Evolutionary conservation across 768 basidiomycete species (phyloP).

Genomic region (Brasilioporus rufonigricans): DNA sequence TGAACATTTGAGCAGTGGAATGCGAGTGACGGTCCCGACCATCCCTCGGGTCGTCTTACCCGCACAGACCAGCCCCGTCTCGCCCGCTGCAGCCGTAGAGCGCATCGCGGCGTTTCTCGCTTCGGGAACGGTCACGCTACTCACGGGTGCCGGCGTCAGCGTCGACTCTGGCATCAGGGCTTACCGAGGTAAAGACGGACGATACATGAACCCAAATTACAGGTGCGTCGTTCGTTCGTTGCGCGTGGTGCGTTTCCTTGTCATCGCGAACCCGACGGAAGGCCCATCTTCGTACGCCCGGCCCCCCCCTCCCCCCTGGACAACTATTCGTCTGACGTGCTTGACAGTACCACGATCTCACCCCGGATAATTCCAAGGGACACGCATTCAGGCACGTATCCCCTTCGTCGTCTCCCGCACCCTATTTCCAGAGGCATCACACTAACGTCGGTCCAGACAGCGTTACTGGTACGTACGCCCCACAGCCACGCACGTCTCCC

Average conservation of each 20-base stretch:
- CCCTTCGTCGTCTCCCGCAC: background rate
- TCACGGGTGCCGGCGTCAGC: constrained; percentile 93
- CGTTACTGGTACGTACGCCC: constrained; percentile 66
- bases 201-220: constrained; percentile 90
- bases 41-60: constrained; percentile 57
- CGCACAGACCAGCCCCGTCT: constrained; percentile 36
- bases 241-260: background rate
- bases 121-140: constrained; percentile 64
- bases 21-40: constrained; percentile 78
- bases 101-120: constrained; percentile 64
- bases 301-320: background rate
- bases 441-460: constrained; percentile 47
- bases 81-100: constrained; percentile 53
- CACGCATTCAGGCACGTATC: constrained; percentile 61
- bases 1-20: too few species aligned
- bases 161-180: constrained; percentile 95
- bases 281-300: constrained; percentile 54
- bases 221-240: constrained; percentile 44
- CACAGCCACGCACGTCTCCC: background rate
- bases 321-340: constrained; percentile 17
- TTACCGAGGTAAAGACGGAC: constrained; percentile 84
- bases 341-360: constrained; percentile 71
- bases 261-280: constrained; percentile 23
- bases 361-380: constrained; percentile 69
- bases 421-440: background rate